phyloP scores from a whole-genome alignment of 1,284 basidiomycete species.

The Rhodotorula sp. region DNA sequence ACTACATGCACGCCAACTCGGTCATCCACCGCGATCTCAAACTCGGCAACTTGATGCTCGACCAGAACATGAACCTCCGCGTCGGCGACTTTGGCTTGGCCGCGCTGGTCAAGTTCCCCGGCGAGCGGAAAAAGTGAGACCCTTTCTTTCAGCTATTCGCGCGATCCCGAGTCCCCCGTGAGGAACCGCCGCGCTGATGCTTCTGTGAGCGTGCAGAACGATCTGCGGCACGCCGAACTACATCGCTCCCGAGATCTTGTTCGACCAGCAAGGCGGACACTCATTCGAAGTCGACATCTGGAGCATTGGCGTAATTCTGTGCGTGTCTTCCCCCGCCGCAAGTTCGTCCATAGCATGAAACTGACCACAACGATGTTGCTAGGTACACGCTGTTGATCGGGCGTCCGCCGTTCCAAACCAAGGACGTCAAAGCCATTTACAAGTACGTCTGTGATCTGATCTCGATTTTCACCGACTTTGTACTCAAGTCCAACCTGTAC shows the following conservation, averaged over 20 bases:
- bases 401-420: conserved; percentile 95
- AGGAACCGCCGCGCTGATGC: too few relatives aligned
- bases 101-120: conserved; percentile 91
- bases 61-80: conserved; percentile 88
- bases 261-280: conserved; percentile 85
- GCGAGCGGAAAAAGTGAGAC: conserved; percentile 84
- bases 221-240: conserved; percentile 99
- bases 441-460: conserved; percentile 57
- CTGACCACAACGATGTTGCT: neutral
- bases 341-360: fast-evolving
- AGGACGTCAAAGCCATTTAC: conserved; percentile 93
- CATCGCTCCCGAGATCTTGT: conserved; percentile 96
- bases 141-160: neutral
- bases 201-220: conserved; percentile 56
- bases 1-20: conserved; percentile 89
- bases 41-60: conserved; percentile 92
- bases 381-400: conserved; percentile 87
- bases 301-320: conserved; percentile 93
- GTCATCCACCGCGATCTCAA: conserved; percentile 97
- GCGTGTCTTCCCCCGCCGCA: conserved; percentile 30
- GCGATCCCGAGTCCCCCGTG: neutral
- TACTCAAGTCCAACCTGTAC: neutral
- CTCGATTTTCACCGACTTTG: too few relatives aligned
- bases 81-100: conserved; percentile 98
- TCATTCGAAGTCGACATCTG: conserved; percentile 98